Evolutionary conservation across 345 rosid species (phyloP).

Genomic region (Aethionema arabicum): DNA sequence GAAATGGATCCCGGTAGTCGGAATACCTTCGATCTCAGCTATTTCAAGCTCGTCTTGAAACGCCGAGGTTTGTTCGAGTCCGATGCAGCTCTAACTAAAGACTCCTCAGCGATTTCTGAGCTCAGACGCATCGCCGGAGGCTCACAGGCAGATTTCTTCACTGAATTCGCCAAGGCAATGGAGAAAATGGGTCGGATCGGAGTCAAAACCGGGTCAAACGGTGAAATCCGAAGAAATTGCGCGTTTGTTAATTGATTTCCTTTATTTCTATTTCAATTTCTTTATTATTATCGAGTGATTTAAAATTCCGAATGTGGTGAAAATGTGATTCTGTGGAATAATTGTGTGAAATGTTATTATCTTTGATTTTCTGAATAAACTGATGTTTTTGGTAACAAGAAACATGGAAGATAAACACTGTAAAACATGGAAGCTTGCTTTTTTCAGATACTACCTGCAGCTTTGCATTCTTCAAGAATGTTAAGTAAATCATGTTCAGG

Average conservation of each 20-base stretch:
- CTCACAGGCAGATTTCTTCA: constrained; percentile 46
- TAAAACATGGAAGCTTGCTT: too few relatives aligned
- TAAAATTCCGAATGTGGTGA: background rate
- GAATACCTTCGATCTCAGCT: constrained; percentile 67
- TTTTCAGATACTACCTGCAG: constrained; percentile 54
- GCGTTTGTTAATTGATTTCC: constrained; percentile 45
- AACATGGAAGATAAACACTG: too few relatives aligned
- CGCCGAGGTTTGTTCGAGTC: constrained; percentile 77
- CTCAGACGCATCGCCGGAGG: constrained; percentile 52
- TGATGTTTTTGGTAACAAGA: too few relatives aligned
- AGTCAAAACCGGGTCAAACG: constrained; percentile 60
- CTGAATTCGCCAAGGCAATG: constrained; percentile 57
- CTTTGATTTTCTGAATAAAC: too few relatives aligned
- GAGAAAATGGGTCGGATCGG: constrained; percentile 69
- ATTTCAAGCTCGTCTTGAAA: constrained; percentile 49
- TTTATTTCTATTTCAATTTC: background rate
- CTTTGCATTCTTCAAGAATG: constrained; percentile 73
- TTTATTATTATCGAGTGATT: background rate
- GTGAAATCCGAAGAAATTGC: constrained; percentile 65
- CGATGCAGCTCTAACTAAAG: constrained; percentile 57
- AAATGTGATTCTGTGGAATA: constrained; percentile 24
- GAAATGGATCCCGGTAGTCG: constrained; percentile 87
- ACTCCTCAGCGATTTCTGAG: constrained; percentile 42
- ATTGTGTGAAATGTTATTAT: constrained; percentile 3
- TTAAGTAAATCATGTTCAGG: constrained; percentile 74